Base-by-base conservation (phyloP, 2,329 filamentous ascomycete species). In the Simplicillium sp. region DNA sequence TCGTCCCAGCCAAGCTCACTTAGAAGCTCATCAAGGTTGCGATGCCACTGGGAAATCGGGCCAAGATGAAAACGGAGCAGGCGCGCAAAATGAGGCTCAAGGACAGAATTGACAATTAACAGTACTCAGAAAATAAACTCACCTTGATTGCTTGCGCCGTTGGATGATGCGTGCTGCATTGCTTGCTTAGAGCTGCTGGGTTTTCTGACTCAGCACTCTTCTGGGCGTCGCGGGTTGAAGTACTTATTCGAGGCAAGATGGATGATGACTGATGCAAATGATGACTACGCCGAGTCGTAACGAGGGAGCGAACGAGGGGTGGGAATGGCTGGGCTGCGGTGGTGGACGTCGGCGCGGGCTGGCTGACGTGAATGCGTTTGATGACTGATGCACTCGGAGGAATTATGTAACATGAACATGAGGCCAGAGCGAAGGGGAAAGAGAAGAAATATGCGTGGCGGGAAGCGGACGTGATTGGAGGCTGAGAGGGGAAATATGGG, bases 151-250 rank as follows among this genome's bases (percentile, higher is more conserved):
- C 50, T 56, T 50, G 54, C 53, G 53, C 54, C 50, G 53, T 46
- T 55, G 49, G 50, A 51, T 46, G 54, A 57, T 47, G 54, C 34
- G 34, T 36, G 50, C 53, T 54, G 52, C 54, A 57, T 57, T 38
- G 52, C 51, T 56, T 50, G 48, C 20, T 25, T 25, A 25, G 20
- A 25, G 20, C 14, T 29, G 35, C 37, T 34, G 49, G 48, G 48
- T 55, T 47, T 45, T 58, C 56, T 59, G 54, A 59, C 54, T 59
- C 56, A 59, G 56, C 56, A 59, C 50, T 48, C 50, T 31, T 28
- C 29, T 25, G 20, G 20, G 20, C 9, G 20, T 25, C 20, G 20
- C 20, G 5, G 20, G 20, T 25, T 25, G 20, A 25, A 25, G 20
- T 25, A 25, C 20, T 25, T 25, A 25, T 25, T 25, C 20, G 20